phyloP scores from a whole-genome alignment of 2,329 filamentous ascomycete species.

The Penicillium glabrum region DNA sequence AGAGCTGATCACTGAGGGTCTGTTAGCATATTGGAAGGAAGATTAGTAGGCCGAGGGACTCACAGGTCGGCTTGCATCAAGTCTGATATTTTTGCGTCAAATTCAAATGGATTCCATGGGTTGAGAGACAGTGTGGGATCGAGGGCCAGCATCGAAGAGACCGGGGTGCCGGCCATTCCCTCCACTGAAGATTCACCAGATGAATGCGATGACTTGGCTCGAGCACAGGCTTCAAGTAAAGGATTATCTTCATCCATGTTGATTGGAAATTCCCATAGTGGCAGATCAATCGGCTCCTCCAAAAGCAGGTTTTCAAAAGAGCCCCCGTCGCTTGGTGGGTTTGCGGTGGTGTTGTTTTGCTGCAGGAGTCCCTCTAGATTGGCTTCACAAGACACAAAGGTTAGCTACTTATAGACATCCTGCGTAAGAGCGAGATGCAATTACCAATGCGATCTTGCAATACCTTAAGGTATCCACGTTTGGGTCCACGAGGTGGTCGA shows the following conservation, averaged over 20 bases:
- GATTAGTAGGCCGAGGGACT: neutral
- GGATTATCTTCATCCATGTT: neutral
- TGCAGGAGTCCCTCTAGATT: neutral
- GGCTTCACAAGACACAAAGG: neutral
- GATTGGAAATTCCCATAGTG: neutral
- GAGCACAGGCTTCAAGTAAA: neutral
- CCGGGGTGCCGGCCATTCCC: neutral
- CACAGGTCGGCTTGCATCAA: neutral
- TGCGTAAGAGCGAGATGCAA: no score
- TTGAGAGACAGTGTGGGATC: neutral
- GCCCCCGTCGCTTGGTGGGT: neutral
- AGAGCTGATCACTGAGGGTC: slow-evolving; percentile 28
- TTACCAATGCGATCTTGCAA: neutral
- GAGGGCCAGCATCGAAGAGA: neutral
- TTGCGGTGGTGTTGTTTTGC: neutral
- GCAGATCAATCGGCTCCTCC: neutral
- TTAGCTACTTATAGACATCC: neutral
- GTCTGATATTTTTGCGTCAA: neutral
- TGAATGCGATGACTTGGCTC: neutral
- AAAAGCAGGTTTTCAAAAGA: neutral
- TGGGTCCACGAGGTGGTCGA: neutral
- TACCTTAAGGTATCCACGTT: neutral
- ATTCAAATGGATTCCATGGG: neutral
- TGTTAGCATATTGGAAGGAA: neutral
- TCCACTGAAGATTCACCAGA: neutral